Percentiles rank a stretch among this genome's conserved stretches.
These are phyloP conservation scores for Penicillium sp. DNA, from an alignment of 2,329 filamentous ascomycete genomes.

Conservation along the genomic window DNA sequence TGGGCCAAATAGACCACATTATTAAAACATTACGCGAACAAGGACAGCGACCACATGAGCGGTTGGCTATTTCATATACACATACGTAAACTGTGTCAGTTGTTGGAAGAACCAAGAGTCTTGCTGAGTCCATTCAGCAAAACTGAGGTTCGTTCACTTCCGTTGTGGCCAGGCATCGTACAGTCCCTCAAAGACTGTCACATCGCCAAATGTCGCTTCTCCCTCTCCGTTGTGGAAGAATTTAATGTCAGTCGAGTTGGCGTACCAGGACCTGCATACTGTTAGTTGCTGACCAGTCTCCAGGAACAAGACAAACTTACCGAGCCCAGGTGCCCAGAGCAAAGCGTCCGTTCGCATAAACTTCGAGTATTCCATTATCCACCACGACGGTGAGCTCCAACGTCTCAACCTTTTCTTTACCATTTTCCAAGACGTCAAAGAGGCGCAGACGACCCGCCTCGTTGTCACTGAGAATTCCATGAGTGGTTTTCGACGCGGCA, in stretches of 20 bases:
- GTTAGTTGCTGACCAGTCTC: background rate
- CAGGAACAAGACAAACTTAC: conserved; percentile 2
- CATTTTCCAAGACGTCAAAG: conserved; percentile 10
- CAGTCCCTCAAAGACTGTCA: conserved; percentile 13
- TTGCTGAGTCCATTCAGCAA: background rate
- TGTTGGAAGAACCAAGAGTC: background rate
- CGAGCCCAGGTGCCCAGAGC: conserved; percentile 16
- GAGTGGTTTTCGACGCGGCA: conserved; percentile 10
- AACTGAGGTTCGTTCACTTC: background rate
- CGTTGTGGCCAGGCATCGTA: conserved; percentile 17
- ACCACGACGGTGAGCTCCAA: conserved; percentile 17
- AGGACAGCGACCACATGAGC: background rate
- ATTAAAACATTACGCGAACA: background rate
- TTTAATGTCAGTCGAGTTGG: conserved; percentile 14
- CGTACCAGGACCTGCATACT: conserved; percentile 13
- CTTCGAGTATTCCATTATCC: conserved; percentile 14
- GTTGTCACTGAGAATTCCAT: conserved; percentile 4
- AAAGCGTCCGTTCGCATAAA: conserved; percentile 19
- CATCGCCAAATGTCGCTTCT: conserved; percentile 12
- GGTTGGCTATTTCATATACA: background rate
- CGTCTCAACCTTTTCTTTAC: conserved; percentile 8
- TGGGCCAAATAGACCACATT: background rate
- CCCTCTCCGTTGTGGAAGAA: conserved; percentile 16
- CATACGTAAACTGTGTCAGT: background rate
- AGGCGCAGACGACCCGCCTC: conserved; percentile 13